Evolutionary conservation across 2,329 filamentous ascomycete species (phyloP).

Genomic region (Sclerotinia borealis): DNA sequence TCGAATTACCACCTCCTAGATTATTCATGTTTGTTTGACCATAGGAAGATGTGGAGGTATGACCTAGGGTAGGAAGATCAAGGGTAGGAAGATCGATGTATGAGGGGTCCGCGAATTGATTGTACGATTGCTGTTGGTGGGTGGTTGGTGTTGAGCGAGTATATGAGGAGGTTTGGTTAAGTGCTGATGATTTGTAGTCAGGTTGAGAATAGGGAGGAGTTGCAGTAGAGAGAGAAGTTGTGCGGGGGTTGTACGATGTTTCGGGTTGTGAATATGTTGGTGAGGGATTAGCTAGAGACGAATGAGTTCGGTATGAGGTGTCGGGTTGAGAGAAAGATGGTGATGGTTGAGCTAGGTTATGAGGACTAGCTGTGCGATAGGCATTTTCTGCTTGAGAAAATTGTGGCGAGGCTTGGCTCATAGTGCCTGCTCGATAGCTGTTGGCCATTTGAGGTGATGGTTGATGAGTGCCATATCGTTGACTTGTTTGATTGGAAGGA

Average conservation of each 20-base stretch:
- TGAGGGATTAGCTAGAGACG: conserved; percentile 25
- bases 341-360: conserved; percentile 27
- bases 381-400: conserved; percentile 28
- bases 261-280: conserved; percentile 28
- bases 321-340: conserved; percentile 28
- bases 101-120: conserved; percentile 26
- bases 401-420: conserved; percentile 28
- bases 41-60: conserved; percentile 16
- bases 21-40: conserved; percentile 12
- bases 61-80: conserved; percentile 24
- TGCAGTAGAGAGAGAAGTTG: conserved; percentile 23
- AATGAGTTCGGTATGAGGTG: conserved; percentile 23
- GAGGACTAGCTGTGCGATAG: conserved; percentile 30
- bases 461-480: conserved; percentile 28
- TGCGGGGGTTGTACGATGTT: conserved; percentile 23
- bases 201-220: conserved; percentile 26
- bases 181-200: conserved; percentile 17
- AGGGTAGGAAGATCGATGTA: conserved; percentile 30
- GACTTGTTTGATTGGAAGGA: conserved; percentile 28
- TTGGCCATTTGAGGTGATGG: conserved; percentile 30
- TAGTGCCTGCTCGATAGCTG: conserved; percentile 21
- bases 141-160: conserved; percentile 25
- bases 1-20: conserved; percentile 12
- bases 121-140: conserved; percentile 28
- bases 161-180: conserved; percentile 22